Evolutionary conservation across 345 rosid genomes (phyloP).

Genomic region (Aurinia saxatilis): DNA sequence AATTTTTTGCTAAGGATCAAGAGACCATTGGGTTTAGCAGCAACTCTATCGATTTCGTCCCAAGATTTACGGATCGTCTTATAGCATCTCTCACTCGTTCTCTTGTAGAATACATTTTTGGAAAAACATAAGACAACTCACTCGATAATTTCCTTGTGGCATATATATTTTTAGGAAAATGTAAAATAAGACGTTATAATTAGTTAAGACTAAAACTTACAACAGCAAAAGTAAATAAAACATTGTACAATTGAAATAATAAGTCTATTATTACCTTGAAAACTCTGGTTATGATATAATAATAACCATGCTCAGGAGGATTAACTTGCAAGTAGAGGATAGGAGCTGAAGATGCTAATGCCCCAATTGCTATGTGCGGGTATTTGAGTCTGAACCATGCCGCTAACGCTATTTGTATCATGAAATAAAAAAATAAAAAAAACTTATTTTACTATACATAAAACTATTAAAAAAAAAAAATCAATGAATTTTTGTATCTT

Average conservation of each 20-base stretch:
- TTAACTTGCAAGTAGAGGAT: slow-evolving; percentile 45
- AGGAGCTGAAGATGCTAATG: slow-evolving; percentile 70
- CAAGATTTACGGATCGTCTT: slow-evolving; percentile 43
- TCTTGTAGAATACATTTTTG: slow-evolving; percentile 23
- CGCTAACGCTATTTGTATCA: slow-evolving; percentile 44
- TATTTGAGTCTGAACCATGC: too few relatives aligned
- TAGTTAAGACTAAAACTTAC: neutral
- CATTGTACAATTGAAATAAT: neutral
- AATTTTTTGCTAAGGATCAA: too few relatives aligned
- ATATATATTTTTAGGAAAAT: neutral
- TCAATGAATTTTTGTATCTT: too few relatives aligned
- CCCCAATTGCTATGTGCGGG: slow-evolving; percentile 56
- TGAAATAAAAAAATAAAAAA: neutral
- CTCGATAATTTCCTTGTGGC: too few relatives aligned
- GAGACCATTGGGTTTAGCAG: slow-evolving; percentile 43
- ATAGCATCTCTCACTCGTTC: slow-evolving; percentile 53
- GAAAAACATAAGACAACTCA: too few relatives aligned
- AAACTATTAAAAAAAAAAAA: too few relatives aligned
- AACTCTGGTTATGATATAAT: slow-evolving; percentile 43
- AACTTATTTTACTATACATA: too few relatives aligned
- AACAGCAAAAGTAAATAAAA: neutral
- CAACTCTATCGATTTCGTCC: too few relatives aligned
- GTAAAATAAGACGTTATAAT: neutral
- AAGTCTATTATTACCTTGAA: slow-evolving; percentile 28
- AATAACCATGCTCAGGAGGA: slow-evolving; percentile 42